Evolutionary conservation across 768 basidiomycete genomes (phyloP).

Genomic region (Clavulina sp.): DNA sequence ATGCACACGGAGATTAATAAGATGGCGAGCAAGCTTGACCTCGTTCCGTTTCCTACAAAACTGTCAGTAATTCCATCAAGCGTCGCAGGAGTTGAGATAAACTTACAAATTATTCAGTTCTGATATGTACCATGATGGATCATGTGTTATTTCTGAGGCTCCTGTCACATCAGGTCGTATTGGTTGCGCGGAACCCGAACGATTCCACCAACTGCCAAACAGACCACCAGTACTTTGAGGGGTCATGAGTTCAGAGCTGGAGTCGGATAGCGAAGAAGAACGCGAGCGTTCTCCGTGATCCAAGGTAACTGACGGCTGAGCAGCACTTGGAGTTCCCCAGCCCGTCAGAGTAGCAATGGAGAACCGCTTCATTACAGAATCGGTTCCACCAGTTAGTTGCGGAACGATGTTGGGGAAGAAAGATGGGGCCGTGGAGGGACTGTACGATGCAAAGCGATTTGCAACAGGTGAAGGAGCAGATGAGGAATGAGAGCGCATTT

Average conservation of each 20-base stretch:
- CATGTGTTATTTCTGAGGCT: too few relatives aligned
- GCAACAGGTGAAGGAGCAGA: slow-evolving; percentile 13
- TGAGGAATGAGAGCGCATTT: slow-evolving; percentile 23
- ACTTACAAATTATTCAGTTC: slow-evolving; percentile 30
- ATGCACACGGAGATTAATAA: slow-evolving; percentile 70
- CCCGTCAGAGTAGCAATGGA: slow-evolving; percentile 30
- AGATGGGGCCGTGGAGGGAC: slow-evolving; percentile 38
- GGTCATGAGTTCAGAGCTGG: background rate
- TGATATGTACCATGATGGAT: slow-evolving; percentile 47
- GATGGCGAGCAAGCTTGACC: slow-evolving; percentile 49
- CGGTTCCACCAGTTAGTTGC: slow-evolving; percentile 53
- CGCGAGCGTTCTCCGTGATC: slow-evolving; percentile 4
- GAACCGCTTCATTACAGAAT: slow-evolving; percentile 46
- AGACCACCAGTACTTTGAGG: slow-evolving; percentile 59
- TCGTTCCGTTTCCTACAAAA: slow-evolving; percentile 28
- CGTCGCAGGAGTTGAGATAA: background rate
- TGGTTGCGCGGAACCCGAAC: background rate
- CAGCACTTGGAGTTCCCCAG: slow-evolving; percentile 29
- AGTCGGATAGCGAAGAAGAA: slow-evolving; percentile 10
- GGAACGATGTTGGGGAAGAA: slow-evolving; percentile 53
- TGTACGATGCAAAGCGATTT: slow-evolving; percentile 30
- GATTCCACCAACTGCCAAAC: slow-evolving; percentile 56
- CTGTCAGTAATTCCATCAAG: background rate
- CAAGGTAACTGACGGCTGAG: background rate
- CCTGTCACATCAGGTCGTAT: slow-evolving; percentile 11